Base-by-base conservation (phyloP, 352 stramenopile species). In the Phytophthora quininea region DNA sequence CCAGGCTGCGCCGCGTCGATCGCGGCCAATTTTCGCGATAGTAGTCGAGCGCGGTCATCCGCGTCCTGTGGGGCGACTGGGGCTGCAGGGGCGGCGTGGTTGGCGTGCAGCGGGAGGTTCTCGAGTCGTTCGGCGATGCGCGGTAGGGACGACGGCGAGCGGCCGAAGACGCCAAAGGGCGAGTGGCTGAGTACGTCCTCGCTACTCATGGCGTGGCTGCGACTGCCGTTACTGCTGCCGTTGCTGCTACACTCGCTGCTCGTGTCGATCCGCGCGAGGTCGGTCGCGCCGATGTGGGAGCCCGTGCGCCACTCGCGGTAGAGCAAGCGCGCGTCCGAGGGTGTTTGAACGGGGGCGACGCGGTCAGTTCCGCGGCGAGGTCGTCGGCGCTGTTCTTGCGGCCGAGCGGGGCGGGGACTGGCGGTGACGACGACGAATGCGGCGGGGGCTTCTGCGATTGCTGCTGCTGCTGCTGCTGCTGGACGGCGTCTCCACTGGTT, bases 261-360 rank as follows among this genome's bases (percentile, higher is more conserved):
- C 19, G 19, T 65, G 30, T 78, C 69, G 0, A 81, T 48, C 32
- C 64, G 70, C 3, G 63, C 54, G 24, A 82, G 54, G 47, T 82
- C 75, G 1, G 35, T 11, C 6, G 64, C 76, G 27, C 76, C 79
- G 4, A 81, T 62, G 63, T 84, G 74, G 31, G 83, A 81, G 45
- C 79, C 71, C 19, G 84, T 91, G 61, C 87, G 84, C 87, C 87
- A 93, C 76, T 93, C 77, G 53, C 87, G 81, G 52, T 95, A 95
- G 54, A 91, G 72, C 46, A 95, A 62, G 9, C 87, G 84, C 55
- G 83, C 79, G 66, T 92, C 84, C 19, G 84, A 87, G 38, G 82
- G 72, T 11, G 83, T 84, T 35, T 81, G 79, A 19, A 75, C 68
- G 12, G 75, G 56, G 82, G 79, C 10, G 81, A 83, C n/a, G 63